Evolutionary conservation across 2,329 filamentous ascomycete genomes (phyloP), one percentile per base, ranked within the genome.

Genomic region (Fusarium nelsonii): DNA sequence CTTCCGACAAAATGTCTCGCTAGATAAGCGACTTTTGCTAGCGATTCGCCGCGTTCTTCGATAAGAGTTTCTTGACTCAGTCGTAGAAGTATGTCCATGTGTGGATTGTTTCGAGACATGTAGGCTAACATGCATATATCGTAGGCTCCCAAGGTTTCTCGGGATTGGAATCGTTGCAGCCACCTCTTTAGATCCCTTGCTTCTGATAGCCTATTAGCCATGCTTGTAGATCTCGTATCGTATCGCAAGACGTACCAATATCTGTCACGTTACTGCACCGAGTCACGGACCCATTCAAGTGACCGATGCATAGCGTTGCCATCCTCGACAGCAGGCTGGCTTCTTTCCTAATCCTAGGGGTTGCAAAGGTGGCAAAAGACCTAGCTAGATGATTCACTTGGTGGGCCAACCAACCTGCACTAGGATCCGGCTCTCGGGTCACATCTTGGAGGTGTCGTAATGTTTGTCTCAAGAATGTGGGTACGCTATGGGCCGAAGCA

Each of bases 331-430:
- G 12, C 16, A 51, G 36, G 26, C 48, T 51, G 15, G 48, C 26
- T 51, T 51, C 48, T 39, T 51, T 51, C 20, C n/a, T 32, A 20
- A 51, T 51, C 26, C 48, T 51, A 20, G 14, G 14, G 23, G 26
- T 20, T 16, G 23, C 34, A 30, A 51, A 51, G 16, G 23, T 16
- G 16, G 48, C 48, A 20, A 39, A 51, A n/a, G 48, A 40, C 16
- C 48, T 40, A 11, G 48, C 48, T 10, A 39, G 23, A 9, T 39
- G 14, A 39, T 40, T 30, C 30, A 11, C 23, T n/a, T 51, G 11
- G n/a, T 51, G 23, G 8, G 36, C 26, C 8, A 51, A n/a, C 48
- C 48, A 51, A 51, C 2, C 36, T 40, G 34, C 8, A 51, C 16
- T 51, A 8, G 48, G 48, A 32, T 32, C 23, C 15, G 48, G 36